Evolutionary conservation across 192 early-diverging fungal species (phyloP).

Genomic region (Mycoemilia scoparia): DNA sequence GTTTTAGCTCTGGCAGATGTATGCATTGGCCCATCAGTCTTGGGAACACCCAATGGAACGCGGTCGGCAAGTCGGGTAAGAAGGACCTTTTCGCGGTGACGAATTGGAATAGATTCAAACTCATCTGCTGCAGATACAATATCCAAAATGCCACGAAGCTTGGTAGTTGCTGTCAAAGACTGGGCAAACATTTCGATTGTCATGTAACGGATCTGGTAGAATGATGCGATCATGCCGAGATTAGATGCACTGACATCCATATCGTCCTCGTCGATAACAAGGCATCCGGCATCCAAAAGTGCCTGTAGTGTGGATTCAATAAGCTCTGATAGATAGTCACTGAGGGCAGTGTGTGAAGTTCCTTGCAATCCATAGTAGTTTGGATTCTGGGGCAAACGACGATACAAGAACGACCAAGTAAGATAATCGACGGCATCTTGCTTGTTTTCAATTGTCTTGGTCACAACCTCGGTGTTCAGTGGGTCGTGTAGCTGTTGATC

Average conservation of each 20-base stretch:
- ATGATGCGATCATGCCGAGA: slow-evolving; percentile 93
- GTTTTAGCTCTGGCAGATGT: slow-evolving; percentile 77
- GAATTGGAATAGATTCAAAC: slow-evolving; percentile 79
- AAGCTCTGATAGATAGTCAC: slow-evolving; percentile 84
- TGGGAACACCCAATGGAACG: slow-evolving; percentile 50
- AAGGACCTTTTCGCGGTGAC: slow-evolving; percentile 77
- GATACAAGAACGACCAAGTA: slow-evolving; percentile 97
- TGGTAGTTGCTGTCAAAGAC: slow-evolving; percentile 70
- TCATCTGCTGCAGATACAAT: slow-evolving; percentile 87
- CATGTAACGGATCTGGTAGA: slow-evolving; percentile 87
- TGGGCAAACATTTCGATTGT: slow-evolving; percentile 89
- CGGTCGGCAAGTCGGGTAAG: slow-evolving; percentile 67
- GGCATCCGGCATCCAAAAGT: slow-evolving; percentile 70
- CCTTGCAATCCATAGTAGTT: slow-evolving; percentile 92
- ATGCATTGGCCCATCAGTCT: slow-evolving; percentile 28
- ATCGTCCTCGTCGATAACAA: slow-evolving; percentile 8
- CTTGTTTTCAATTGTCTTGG: slow-evolving; percentile 87
- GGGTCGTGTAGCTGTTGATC: slow-evolving; percentile 90
- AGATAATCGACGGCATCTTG: slow-evolving; percentile 98
- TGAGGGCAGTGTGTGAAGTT: slow-evolving; percentile 68
- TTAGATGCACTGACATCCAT: slow-evolving; percentile 55
- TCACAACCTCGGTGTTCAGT: slow-evolving; percentile 93
- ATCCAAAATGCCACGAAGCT: slow-evolving; percentile 77
- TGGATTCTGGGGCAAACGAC: slow-evolving; percentile 88
- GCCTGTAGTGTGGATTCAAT: slow-evolving; percentile 83